Evolutionary conservation across 176 grass and related monocot genomes (phyloP).

Genomic region (Ensete ventricosum): DNA sequence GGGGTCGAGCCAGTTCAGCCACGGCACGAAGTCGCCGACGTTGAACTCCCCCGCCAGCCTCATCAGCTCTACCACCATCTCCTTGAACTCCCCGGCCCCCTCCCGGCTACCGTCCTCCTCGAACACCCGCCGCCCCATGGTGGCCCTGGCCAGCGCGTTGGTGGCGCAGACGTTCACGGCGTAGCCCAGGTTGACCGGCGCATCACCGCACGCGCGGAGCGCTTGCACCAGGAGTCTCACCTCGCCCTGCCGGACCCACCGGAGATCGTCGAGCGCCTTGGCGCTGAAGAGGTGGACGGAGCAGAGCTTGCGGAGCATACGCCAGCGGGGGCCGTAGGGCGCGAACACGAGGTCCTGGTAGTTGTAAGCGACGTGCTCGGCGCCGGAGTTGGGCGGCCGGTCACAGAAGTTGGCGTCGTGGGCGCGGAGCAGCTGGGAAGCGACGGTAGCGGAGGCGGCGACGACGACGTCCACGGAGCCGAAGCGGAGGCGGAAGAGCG

Average conservation of each 20-base stretch:
- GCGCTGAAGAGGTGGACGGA: conserved; percentile 52
- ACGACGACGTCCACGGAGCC: conserved; percentile 48
- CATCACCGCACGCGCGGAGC: neutral
- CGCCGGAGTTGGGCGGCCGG: conserved; percentile 55
- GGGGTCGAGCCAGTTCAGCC: conserved; percentile 11
- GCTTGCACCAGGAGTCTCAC: conserved; percentile 30
- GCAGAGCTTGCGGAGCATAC: conserved; percentile 52
- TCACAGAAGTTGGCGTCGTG: conserved; percentile 63
- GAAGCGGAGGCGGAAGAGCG: conserved; percentile 50
- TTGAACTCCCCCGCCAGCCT: conserved; percentile 11
- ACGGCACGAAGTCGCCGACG: conserved; percentile 18
- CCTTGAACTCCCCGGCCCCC: conserved; percentile 9
- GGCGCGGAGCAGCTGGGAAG: conserved; percentile 47
- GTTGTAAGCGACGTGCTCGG: conserved; percentile 69
- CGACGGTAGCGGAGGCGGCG: conserved; percentile 30
- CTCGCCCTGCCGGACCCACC: conserved; percentile 35
- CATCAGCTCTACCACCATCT: conserved; percentile 26
- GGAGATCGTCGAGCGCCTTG: conserved; percentile 43
- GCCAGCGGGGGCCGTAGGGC: conserved; percentile 60
- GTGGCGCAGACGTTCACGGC: conserved; percentile 48
- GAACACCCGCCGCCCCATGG: conserved; percentile 48
- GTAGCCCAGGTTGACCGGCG: conserved; percentile 24
- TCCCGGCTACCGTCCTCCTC: neutral
- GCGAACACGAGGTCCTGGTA: conserved; percentile 78
- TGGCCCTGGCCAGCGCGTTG: conserved; percentile 46